A percentile compares a stretch with the other conserved stretches of the same genome.
phyloP scores from a whole-genome alignment of 768 basidiomycete genomes.

The Pleurotus eryngii region DNA sequence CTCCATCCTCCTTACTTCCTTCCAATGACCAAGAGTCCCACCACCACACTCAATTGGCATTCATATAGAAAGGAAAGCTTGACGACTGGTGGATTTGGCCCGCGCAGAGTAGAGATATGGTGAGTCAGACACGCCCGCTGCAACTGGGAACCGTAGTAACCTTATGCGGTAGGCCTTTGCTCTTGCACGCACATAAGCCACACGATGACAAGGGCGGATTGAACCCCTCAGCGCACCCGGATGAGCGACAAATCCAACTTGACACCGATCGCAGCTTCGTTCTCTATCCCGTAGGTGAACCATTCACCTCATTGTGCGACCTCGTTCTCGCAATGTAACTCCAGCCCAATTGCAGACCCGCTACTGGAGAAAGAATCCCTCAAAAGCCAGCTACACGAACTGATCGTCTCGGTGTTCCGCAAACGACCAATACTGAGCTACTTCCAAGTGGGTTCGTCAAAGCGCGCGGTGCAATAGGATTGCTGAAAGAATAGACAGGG shows the following conservation, averaged over 20 bases:
- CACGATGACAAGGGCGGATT: no score
- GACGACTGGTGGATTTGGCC: constrained; percentile 44
- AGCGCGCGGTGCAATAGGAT: constrained; percentile 28
- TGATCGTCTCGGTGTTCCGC: constrained; percentile 75
- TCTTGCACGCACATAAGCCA: constrained; percentile 26
- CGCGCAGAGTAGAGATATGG: constrained; percentile 41
- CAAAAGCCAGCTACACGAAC: constrained; percentile 62
- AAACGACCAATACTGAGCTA: constrained; percentile 72
- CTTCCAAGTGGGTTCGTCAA: constrained; percentile 57
- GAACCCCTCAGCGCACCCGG: constrained; percentile 43
- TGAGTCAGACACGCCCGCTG: constrained; percentile 14
- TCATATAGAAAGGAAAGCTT: constrained; percentile 36
- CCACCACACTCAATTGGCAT: constrained; percentile 15
- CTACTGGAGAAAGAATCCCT: constrained; percentile 47
- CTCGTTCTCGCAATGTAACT: neutral
- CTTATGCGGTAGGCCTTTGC: constrained; percentile 27
- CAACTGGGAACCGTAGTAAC: no score
- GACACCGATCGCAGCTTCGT: constrained; percentile 95
- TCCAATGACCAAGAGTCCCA: constrained; percentile 1
- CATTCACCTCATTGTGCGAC: constrained; percentile 7
- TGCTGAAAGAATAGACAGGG: constrained; percentile 21
- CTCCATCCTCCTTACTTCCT: neutral
- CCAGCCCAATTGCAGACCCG: constrained; percentile 10
- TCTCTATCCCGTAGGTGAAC: constrained; percentile 83
- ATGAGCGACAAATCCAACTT: constrained; percentile 84